Base-by-base conservation (phyloP, 176 grass and related monocot genomes). In the Miscanthus lutarioriparius region DNA sequence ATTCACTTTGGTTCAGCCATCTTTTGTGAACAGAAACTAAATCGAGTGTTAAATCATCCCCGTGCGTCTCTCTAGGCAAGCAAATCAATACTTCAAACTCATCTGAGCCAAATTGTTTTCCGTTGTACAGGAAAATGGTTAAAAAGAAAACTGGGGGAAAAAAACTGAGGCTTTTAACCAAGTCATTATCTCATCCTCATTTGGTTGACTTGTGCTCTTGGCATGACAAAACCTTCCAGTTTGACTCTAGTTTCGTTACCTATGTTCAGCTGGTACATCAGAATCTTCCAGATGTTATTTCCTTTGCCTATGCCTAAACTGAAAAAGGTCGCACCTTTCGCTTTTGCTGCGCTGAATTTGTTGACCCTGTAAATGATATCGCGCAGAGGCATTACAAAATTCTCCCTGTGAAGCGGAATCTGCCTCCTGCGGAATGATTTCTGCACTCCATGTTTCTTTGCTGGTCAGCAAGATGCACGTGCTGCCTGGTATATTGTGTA, bases 61-160 rank as follows among this genome's bases (percentile, higher is more conserved):
- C 27, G 65, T 74, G 44, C 33, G 44, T 71, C 27, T 43, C 26
- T 76, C 40, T 65, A 70, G 70, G 20, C 70, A 71, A 53, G 23
- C 81, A 82, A 75, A 70, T 76, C 76, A 30, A 39, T 72, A 79
- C 61, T 53, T 20, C 25, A 84, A 64, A 53, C 64, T 80, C 76
- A 84, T 84, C 30, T 70, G 40, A 45, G 81, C 71, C 25, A 67
- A 87, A 76, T 80, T 71, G 66, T 87, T 89, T 83, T 72, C 65
- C 43, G 41, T 22, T 89, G 90, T 89, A 89, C 84, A 87, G 80
- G 70, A 82, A 67, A 70, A 53, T 36, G 75, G 70, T 63, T 77
- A 8, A 32, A n/a, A 51, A 80, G 47, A 36, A 28, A 11, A 37
- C 16, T 32, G 4, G 10, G 70, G 51, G 26, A 9, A 25, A 23